These are phyloP conservation scores for Eutypella sp. DNA, from an alignment of 2,329 filamentous ascomycete species.

Conservation along the genomic window DNA sequence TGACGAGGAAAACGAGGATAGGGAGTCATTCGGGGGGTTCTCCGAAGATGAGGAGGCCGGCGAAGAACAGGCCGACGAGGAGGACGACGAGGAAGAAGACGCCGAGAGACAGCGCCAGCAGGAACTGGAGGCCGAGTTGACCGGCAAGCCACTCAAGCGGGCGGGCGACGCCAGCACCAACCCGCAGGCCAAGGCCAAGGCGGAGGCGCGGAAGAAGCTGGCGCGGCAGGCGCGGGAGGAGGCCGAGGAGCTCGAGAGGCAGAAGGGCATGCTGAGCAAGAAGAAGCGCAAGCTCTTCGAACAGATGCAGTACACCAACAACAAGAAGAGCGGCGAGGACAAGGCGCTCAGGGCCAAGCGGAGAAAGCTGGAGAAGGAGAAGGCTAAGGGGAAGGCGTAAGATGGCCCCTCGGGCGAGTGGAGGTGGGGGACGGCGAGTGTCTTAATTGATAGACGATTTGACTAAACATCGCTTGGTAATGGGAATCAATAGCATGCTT, in stretches of 20 bases:
- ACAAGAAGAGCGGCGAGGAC: slow-evolving; percentile 85
- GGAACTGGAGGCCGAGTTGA: slow-evolving; percentile 89
- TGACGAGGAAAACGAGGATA: slow-evolving; percentile 38
- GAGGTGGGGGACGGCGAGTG: too few species aligned
- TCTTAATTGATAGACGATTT: too few species aligned
- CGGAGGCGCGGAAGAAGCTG: slow-evolving; percentile 64
- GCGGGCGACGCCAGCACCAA: slow-evolving; percentile 43
- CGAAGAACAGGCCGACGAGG: slow-evolving; percentile 31
- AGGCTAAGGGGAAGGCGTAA: slow-evolving; percentile 30
- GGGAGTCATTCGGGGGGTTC: slow-evolving; percentile 44
- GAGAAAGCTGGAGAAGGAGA: slow-evolving; percentile 72
- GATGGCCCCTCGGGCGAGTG: too few species aligned
- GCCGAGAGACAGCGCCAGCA: slow-evolving; percentile 70
- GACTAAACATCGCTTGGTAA: too few species aligned
- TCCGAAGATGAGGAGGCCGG: slow-evolving; percentile 43
- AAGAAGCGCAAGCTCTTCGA: slow-evolving; percentile 97
- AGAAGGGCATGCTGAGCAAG: slow-evolving; percentile 97
- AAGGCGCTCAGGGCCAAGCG: slow-evolving; percentile 84
- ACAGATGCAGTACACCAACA: slow-evolving; percentile 95
- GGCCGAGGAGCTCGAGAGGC: slow-evolving; percentile 82
- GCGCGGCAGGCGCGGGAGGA: slow-evolving; percentile 69
- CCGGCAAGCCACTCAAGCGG: slow-evolving; percentile 57
- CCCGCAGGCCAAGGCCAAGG: slow-evolving; percentile 58
- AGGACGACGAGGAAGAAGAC: slow-evolving; percentile 51
- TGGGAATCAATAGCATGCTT: too few species aligned